Evolutionary conservation across 192 early-diverging fungal species (phyloP).

Genomic region (Coemansia sp.): DNA sequence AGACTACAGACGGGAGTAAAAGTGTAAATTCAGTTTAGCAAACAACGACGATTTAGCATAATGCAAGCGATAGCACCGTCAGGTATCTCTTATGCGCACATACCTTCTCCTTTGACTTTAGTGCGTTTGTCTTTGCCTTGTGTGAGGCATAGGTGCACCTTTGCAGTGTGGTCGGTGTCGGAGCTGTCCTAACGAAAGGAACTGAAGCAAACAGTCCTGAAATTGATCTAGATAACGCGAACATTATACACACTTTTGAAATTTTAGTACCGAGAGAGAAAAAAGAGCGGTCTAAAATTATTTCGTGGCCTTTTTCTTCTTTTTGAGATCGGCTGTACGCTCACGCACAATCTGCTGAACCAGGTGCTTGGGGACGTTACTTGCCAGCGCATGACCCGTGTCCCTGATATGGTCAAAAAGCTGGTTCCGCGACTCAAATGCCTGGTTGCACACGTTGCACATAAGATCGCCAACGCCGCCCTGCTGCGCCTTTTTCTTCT

Average conservation of each 20-base stretch:
- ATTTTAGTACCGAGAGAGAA: too few relatives aligned
- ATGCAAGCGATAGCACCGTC: not conserved
- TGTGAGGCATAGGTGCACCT: constrained; percentile 3
- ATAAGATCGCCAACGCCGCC: constrained; percentile 18
- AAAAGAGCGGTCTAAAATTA: not conserved
- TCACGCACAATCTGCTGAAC: constrained; percentile 11
- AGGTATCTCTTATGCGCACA: not conserved
- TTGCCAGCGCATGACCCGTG: constrained; percentile 79
- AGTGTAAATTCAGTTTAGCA: not conserved
- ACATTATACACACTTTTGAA: not conserved
- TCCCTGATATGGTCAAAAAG: constrained; percentile 86
- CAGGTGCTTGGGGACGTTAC: constrained; percentile 4
- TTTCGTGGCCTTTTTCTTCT: constrained; percentile 1
- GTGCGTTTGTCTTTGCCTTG: constrained; percentile 28
- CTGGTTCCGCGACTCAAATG: constrained; percentile 77
- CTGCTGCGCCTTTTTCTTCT: constrained; percentile 58
- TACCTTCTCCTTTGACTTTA: constrained; percentile 44
- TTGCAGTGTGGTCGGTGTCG: not conserved
- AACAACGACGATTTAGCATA: too few relatives aligned
- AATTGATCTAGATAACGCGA: too few relatives aligned
- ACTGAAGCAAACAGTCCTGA: not conserved
- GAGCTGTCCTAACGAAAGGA: not conserved
- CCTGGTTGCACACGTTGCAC: constrained; percentile 77
- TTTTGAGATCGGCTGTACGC: constrained; percentile 1
- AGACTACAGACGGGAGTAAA: constrained; percentile 10